Evolutionary conservation across 345 rosid species (phyloP), one percentile per base, ranked within the genome.

Genomic region (Pistacia atlantica): DNA sequence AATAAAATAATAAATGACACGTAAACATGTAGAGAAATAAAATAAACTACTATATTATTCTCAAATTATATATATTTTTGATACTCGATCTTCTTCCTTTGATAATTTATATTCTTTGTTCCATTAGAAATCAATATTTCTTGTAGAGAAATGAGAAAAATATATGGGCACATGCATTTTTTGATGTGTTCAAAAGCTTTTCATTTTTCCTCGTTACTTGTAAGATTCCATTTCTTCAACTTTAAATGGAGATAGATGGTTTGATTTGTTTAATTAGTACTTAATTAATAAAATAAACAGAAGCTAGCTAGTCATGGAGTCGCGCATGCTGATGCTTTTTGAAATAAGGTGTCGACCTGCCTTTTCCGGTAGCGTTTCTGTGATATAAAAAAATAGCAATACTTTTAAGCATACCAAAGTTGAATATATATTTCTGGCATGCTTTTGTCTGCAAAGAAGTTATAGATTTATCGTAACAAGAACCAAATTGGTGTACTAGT

Each of bases 141-240:
- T 31, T 31, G 33, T 31, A 31, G 33, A 31, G 33, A 31, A 31
- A 31, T 31, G 33, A 31, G 17, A 46, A 62, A 56, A 65, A 48
- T n/a, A 64, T 11, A 33, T 2, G 13, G 33, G 67, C 82, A 68
- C 78, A 68, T 82, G 83, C 83, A 59, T 65, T 56, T 65, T 56
- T 80, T 64, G 81, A 80, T 80, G 25, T 33, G 60, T 75, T 68
- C 35, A 72, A 80, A 72, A 52, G 63, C 82, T 83, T 54, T 83
- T 72, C 69, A 2, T 61, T 78, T 70, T 75, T 83, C 78, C 86
- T 83, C 79, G 80, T 71, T 52, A 78, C 73, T 80, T 28, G 81
- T 35, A 78, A 78, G 74, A 80, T 80, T 75, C 81, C 79, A 65
- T 57, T 18, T 57, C 8, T 68, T n/a, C 68, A 67, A 38, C 31